Evolutionary conservation across 1,284 basidiomycete genomes (phyloP).

Genomic region (Sporisorium scitamineum): DNA sequence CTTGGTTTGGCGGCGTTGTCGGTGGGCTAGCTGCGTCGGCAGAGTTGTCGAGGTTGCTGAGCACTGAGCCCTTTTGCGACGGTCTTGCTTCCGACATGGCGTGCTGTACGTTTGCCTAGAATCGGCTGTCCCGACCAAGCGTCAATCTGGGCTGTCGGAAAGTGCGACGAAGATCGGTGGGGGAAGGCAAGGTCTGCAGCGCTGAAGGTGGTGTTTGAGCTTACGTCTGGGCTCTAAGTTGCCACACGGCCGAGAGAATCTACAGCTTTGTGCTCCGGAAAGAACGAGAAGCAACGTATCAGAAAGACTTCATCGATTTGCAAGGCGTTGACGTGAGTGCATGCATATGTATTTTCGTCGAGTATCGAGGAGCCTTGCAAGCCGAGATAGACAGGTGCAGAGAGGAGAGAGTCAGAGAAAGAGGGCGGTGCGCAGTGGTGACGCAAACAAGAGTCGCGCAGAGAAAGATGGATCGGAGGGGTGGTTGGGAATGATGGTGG

Average conservation of each 20-base stretch:
- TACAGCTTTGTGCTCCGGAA: no score
- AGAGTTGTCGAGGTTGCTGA: slow-evolving; percentile 39
- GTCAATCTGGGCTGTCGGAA: background rate
- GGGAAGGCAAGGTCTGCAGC: background rate
- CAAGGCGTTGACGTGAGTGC: background rate
- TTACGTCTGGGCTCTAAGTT: no score
- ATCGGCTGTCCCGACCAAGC: background rate
- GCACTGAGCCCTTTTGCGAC: slow-evolving; percentile 34
- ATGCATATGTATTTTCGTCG: background rate
- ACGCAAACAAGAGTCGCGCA: background rate
- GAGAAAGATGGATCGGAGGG: background rate
- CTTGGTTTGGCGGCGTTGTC: slow-evolving; percentile 15
- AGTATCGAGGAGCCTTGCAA: background rate
- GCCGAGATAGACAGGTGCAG: background rate
- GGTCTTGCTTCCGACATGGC: slow-evolving; percentile 30
- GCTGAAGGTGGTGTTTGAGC: no score
- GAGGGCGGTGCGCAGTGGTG: background rate
- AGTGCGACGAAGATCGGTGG: background rate
- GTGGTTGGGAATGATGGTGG: background rate
- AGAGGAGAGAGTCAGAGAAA: background rate
- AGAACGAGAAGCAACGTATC: background rate
- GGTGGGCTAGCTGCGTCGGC: slow-evolving; percentile 21
- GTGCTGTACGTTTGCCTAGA: background rate
- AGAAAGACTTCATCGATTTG: background rate
- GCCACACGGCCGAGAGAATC: no score